Conservation (phyloP, 352 stramenopile genomes). For the Peronosclerospora sorghi region DNA sequence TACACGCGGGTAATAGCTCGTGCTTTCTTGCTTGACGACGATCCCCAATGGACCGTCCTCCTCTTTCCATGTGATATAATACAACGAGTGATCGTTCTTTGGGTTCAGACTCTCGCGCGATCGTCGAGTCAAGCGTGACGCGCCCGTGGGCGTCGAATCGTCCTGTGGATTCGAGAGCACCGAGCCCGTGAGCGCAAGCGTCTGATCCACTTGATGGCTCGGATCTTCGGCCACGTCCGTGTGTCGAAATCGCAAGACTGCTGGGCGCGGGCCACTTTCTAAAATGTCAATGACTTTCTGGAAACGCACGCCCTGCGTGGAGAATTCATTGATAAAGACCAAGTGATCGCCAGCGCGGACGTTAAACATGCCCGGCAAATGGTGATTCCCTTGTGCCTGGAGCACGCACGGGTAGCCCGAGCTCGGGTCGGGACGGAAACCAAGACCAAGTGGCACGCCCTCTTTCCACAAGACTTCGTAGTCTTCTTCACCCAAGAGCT, state of each 20-base stretch:
- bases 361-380: conserved; percentile 78
- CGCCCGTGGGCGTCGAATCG: conserved; percentile 46
- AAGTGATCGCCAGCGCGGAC: conserved; percentile 68
- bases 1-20: conserved; percentile 78
- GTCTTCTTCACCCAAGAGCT: conserved; percentile 72
- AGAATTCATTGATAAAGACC: conserved; percentile 84
- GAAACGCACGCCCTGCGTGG: conserved; percentile 67
- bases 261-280: conserved; percentile 62
- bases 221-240: conserved; percentile 57
- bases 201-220: conserved; percentile 17
- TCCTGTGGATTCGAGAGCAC: conserved; percentile 60
- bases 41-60: conserved; percentile 77
- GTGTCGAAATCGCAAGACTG: conserved; percentile 76
- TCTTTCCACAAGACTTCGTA: conserved; percentile 83
- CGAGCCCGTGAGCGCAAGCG: conserved; percentile 10
- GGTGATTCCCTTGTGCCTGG: conserved; percentile 66
- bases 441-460: conserved; percentile 68
- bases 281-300: conserved; percentile 83
- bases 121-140: conserved; percentile 53
- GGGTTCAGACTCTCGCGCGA: conserved; percentile 72
- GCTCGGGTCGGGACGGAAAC: conserved; percentile 68
- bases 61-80: conserved; percentile 87
- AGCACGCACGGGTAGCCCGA: conserved; percentile 69
- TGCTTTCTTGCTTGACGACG: conserved; percentile 80
- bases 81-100: conserved; percentile 75